These are phyloP conservation scores for Aspergillus sclerotioniger DNA, from an alignment of 495 filamentous ascomycete species.

Conservation along the genomic window DNA sequence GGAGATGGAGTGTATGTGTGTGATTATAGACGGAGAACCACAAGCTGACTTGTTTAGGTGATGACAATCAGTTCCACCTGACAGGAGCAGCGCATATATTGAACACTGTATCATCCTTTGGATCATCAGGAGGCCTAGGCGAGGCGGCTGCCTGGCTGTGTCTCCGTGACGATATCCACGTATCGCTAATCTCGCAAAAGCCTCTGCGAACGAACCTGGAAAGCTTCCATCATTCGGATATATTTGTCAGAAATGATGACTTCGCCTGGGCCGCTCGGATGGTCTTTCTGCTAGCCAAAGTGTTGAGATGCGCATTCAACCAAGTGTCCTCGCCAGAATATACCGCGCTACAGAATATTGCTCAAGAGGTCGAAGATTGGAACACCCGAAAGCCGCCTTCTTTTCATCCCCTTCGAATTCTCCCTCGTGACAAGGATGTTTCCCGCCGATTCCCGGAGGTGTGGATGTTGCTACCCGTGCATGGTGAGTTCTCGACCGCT, in stretches of 20 bases:
- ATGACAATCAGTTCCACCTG: conserved; percentile 33
- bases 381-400: conserved; percentile 25
- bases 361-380: conserved; percentile 25
- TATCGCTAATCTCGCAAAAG: conserved; percentile 27
- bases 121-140: conserved; percentile 28
- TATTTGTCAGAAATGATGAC: conserved; percentile 29
- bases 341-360: conserved; percentile 1
- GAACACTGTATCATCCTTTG: conserved; percentile 29
- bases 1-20: conserved; percentile 30
- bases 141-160: conserved; percentile 36
- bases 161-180: conserved; percentile 30
- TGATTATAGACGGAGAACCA: not conserved
- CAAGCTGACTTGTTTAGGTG: conserved; percentile 15
- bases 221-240: conserved; percentile 24
- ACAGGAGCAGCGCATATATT: conserved; percentile 31
- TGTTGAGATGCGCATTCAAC: conserved; percentile 23
- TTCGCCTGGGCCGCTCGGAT: conserved; percentile 32
- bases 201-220: conserved; percentile 26
- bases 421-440: conserved; percentile 11
- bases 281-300: conserved; percentile 29
- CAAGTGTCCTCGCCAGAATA: conserved; percentile 1
- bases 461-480: conserved; percentile 33
- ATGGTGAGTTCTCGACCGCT: conserved; percentile 19
- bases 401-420: conserved; percentile 23
- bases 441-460: conserved; percentile 21